Conservation (phyloP, 2,329 filamentous ascomycete genomes). For the Trichoderma sp. region DNA sequence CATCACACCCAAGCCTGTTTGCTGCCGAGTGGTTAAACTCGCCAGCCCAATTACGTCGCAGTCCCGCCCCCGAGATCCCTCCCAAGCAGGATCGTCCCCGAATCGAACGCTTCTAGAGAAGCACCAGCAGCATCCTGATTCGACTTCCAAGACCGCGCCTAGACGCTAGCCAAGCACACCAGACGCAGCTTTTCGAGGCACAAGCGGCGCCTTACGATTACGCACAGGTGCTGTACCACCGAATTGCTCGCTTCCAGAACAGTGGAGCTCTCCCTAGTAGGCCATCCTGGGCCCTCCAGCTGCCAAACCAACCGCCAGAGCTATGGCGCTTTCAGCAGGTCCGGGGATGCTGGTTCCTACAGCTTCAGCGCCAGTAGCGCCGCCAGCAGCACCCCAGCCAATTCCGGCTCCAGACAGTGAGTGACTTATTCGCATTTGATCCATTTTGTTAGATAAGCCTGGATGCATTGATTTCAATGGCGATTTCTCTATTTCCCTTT, state of each 20-base stretch:
- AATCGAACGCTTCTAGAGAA: slow-evolving; percentile 15
- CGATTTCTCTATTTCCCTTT: slow-evolving; percentile 1
- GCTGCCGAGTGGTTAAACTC: slow-evolving; percentile 11
- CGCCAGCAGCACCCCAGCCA: slow-evolving; percentile 4
- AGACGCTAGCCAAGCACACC: not conserved
- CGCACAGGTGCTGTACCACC: not conserved
- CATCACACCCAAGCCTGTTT: not conserved
- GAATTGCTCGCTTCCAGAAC: not conserved
- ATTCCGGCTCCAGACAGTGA: slow-evolving; percentile 10
- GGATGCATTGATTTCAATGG: not conserved
- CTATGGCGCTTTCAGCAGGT: slow-evolving; percentile 20
- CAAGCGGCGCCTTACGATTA: not conserved
- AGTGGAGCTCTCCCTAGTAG: not conserved
- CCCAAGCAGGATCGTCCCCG: slow-evolving; percentile 7
- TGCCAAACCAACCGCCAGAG: not conserved
- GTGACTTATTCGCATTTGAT: not conserved
- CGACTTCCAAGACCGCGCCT: not conserved
- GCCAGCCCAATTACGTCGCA: slow-evolving; percentile 17
- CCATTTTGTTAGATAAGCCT: not conserved
- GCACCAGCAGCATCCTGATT: not conserved
- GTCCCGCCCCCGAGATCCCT: not conserved
- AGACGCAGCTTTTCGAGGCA: not conserved
- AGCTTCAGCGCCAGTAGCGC: slow-evolving; percentile 12
- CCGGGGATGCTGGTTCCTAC: slow-evolving; percentile 16
- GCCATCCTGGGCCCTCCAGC: not conserved